Evolutionary conservation across 2,329 filamentous ascomycete genomes (phyloP).

Genomic region (Rutstroemia sp.): DNA sequence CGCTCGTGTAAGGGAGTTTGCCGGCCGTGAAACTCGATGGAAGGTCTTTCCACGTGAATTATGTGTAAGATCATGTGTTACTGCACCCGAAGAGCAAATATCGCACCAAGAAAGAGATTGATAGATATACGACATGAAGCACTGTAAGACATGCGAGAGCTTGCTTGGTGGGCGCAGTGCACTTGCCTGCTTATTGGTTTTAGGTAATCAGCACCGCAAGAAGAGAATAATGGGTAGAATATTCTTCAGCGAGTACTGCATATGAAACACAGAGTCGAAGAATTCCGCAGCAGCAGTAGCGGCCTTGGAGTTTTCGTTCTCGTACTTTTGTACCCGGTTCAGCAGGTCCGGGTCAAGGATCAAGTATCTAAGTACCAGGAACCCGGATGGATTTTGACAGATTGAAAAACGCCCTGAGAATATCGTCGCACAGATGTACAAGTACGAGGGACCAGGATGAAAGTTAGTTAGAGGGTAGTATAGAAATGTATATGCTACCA

Average conservation of each 20-base stretch:
- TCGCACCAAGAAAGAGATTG: not conserved
- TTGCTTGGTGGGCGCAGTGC: no score
- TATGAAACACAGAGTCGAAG: slow-evolving; percentile 3
- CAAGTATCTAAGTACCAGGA: slow-evolving; percentile 6
- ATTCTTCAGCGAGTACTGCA: not conserved
- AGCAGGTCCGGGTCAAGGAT: not conserved
- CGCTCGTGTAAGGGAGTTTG: not conserved
- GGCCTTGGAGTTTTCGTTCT: slow-evolving; percentile 8
- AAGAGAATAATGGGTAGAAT: not conserved
- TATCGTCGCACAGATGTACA: not conserved
- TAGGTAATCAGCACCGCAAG: no score
- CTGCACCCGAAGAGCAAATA: not conserved
- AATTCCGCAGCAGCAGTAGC: not conserved
- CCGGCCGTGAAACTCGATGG: not conserved
- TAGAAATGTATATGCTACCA: not conserved
- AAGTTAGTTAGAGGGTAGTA: not conserved
- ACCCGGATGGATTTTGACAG: slow-evolving; percentile 2
- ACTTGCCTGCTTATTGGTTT: no score
- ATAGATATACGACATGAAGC: not conserved
- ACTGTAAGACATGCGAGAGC: not conserved
- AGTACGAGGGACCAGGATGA: not conserved
- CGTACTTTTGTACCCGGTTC: slow-evolving; percentile 1
- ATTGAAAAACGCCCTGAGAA: not conserved
- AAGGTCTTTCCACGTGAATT: not conserved
- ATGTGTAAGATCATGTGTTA: not conserved